phyloP scores from a whole-genome alignment of 2,329 filamentous ascomycete genomes.

The Colletotrichum tabaci region DNA sequence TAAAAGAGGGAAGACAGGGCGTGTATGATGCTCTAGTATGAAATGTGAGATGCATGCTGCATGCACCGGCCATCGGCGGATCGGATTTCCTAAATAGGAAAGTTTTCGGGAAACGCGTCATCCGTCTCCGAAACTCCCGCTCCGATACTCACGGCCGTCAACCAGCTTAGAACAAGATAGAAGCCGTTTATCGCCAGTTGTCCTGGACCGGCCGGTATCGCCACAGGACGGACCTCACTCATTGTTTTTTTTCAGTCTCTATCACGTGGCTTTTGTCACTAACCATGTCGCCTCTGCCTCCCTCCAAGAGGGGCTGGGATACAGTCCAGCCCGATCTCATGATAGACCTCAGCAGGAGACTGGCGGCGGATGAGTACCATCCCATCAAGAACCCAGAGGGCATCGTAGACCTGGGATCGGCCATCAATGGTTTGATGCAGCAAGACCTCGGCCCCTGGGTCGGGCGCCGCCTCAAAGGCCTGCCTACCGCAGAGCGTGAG shows the following conservation, averaged over 20 bases:
- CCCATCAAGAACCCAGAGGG: too few relatives aligned
- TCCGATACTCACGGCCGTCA: background rate
- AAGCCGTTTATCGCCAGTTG: background rate
- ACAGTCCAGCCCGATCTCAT: constrained; percentile 9
- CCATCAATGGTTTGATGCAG: background rate
- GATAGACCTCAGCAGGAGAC: constrained; percentile 2
- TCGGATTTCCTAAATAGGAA: background rate
- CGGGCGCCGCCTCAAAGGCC: background rate
- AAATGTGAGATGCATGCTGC: background rate
- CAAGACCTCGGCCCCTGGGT: background rate
- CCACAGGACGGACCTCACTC: too few relatives aligned
- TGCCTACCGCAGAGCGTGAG: background rate
- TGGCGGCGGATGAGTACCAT: too few relatives aligned
- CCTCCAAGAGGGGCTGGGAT: constrained; percentile 6
- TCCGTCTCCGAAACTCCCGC: too few relatives aligned
- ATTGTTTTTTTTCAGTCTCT: too few relatives aligned
- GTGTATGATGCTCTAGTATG: too few relatives aligned
- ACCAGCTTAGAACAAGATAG: background rate
- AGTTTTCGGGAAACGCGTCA: too few relatives aligned
- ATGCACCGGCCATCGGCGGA: background rate
- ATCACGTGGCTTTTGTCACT: too few relatives aligned
- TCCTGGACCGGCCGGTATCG: too few relatives aligned
- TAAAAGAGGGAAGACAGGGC: too few relatives aligned
- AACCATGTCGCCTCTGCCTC: background rate
- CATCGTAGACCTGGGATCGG: background rate